phyloP scores from a whole-genome alignment of 495 filamentous ascomycete genomes.

The Hypoxylon perforatum region DNA sequence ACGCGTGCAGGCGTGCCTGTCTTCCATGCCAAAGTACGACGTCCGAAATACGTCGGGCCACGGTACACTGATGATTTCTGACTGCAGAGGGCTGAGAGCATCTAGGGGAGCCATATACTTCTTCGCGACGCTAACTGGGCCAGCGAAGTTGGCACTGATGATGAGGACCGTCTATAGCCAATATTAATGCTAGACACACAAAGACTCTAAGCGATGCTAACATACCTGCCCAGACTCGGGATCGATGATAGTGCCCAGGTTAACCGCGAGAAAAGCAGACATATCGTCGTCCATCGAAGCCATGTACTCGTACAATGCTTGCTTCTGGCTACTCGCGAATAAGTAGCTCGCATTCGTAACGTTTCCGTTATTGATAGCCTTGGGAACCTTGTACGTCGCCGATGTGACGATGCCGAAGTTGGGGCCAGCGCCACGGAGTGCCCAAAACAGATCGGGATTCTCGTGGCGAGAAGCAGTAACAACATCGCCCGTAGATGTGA shows the following conservation, averaged over 20 bases:
- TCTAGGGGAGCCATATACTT: conserved; percentile 1
- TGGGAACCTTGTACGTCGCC: conserved; percentile 53
- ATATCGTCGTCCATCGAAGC: conserved; percentile 32
- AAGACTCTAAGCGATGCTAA: not conserved
- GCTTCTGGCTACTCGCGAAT: conserved; percentile 34
- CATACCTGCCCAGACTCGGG: not conserved
- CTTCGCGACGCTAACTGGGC: not conserved
- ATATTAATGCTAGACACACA: not conserved
- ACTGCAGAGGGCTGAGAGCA: conserved; percentile 2
- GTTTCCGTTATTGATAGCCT: conserved; percentile 29
- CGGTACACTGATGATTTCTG: conserved; percentile 4
- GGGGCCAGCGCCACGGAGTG: conserved; percentile 53
- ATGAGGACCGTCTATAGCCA: not conserved
- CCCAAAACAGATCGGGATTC: conserved; percentile 66
- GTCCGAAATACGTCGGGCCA: conserved; percentile 16
- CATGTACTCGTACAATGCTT: conserved; percentile 35
- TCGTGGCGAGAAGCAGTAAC: conserved; percentile 54
- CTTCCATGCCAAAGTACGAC: conserved; percentile 21
- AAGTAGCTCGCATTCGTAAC: conserved; percentile 42
- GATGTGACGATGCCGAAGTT: conserved; percentile 63
- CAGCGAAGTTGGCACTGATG: conserved; percentile 10
- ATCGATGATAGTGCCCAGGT: conserved; percentile 10
- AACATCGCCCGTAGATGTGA: conserved; percentile 55
- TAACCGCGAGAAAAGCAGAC: conserved; percentile 33
- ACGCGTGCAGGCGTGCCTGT: conserved; percentile 7